These are phyloP conservation scores for Sporothrix sp. DNA, from an alignment of 2,329 filamentous ascomycete genomes.

Conservation along the genomic window DNA sequence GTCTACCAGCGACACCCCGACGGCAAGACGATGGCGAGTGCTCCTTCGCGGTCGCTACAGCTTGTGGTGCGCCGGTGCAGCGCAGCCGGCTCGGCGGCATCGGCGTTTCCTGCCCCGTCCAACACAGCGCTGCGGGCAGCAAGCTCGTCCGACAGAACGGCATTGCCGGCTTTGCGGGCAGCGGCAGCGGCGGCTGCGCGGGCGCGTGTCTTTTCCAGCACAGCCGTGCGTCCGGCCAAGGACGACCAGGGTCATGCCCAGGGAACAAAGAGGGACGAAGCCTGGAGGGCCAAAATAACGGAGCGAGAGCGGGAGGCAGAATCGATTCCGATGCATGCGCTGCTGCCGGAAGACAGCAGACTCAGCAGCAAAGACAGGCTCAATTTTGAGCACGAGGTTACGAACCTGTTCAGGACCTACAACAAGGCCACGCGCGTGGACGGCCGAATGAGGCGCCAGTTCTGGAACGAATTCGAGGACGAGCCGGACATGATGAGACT, in stretches of 20 bases:
- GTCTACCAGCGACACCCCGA: too few relatives aligned
- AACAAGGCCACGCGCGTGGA: neutral
- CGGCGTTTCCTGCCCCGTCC: neutral
- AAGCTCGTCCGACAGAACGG: neutral
- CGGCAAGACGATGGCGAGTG: conserved; percentile 27
- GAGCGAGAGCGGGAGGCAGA: too few relatives aligned
- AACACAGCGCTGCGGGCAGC: neutral
- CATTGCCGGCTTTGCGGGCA: neutral
- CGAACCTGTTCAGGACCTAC: conserved; percentile 1
- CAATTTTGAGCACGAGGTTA: neutral
- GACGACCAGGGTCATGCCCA: too few relatives aligned
- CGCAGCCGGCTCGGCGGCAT: conserved; percentile 5
- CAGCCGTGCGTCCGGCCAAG: conserved; percentile 2
- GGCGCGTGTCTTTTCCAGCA: conserved; percentile 9
- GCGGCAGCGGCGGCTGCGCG: neutral
- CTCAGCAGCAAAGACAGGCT: neutral
- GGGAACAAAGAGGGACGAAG: neutral
- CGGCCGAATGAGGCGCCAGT: conserved; percentile 26
- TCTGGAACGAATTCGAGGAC: conserved; percentile 42
- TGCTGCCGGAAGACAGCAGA: too few relatives aligned
- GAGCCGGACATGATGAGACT: conserved; percentile 39
- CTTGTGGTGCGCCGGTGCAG: conserved; percentile 29
- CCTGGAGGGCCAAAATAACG: too few relatives aligned
- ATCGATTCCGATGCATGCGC: too few relatives aligned
- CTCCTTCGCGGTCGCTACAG: conserved; percentile 32